Conservation (phyloP, 1,284 basidiomycete species). For the Coriolopsis trogii region DNA sequence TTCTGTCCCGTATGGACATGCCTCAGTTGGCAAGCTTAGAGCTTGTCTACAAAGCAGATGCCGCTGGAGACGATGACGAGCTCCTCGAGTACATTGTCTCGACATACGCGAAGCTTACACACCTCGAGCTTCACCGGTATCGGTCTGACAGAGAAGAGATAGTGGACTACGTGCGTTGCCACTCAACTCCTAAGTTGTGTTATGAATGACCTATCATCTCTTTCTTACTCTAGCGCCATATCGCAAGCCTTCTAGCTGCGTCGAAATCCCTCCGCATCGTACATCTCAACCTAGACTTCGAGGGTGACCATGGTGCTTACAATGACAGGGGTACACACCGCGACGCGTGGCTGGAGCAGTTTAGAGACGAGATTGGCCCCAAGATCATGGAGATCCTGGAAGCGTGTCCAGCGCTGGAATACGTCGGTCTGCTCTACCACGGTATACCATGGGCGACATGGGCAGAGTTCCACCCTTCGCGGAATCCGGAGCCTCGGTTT, state of each 20-base stretch:
- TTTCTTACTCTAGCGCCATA: not conserved
- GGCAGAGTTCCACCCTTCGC: not conserved
- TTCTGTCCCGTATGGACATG: not conserved
- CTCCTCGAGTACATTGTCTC: not conserved
- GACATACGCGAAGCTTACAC: not conserved
- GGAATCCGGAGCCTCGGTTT: not conserved
- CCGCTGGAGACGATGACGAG: not conserved
- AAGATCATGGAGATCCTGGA: not conserved
- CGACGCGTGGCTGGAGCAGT: not conserved
- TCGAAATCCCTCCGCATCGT: not conserved
- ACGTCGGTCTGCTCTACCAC: not conserved
- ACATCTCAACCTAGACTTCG: not conserved
- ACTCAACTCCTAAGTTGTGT: not conserved
- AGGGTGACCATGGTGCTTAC: not conserved
- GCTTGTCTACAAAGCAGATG: constrained; percentile 3
- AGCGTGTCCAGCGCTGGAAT: not conserved
- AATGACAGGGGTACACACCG: not conserved
- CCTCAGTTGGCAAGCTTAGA: not conserved
- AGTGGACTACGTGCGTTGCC: not conserved
- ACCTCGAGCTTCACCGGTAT: constrained; percentile 5
- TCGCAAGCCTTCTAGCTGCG: not conserved
- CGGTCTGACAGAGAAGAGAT: not conserved
- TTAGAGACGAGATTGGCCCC: not conserved
- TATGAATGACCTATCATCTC: not conserved
- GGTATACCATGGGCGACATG: not conserved